phyloP scores from a whole-genome alignment of 148 eudicot species.

The Heliamphora exappendiculata region DNA sequence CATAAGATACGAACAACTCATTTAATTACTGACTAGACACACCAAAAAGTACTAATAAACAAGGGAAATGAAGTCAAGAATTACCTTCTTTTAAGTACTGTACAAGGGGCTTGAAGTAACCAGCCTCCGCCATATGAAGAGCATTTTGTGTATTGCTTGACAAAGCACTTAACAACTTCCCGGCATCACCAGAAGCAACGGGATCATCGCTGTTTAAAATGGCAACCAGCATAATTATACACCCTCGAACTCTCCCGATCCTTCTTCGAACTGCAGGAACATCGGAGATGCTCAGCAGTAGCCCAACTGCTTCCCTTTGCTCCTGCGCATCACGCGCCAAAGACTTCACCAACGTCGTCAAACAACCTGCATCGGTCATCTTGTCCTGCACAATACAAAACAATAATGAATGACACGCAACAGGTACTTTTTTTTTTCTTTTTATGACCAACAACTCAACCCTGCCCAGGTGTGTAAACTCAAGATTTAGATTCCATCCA shows the following conservation, averaged over 20 bases:
- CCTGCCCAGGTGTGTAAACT: too few relatives aligned
- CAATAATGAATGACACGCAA: not conserved
- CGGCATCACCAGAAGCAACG: slow-evolving; percentile 58
- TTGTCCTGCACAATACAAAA: slow-evolving; percentile 44
- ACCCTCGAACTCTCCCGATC: slow-evolving; percentile 80
- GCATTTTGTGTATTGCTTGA: slow-evolving; percentile 81
- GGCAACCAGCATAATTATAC: slow-evolving; percentile 76
- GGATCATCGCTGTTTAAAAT: slow-evolving; percentile 65
- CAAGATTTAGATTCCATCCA: too few relatives aligned
- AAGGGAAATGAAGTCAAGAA: not conserved
- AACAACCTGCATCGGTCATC: slow-evolving; percentile 53
- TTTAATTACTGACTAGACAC: not conserved
- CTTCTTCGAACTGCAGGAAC: slow-evolving; percentile 47
- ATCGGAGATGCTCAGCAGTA: slow-evolving; percentile 50
- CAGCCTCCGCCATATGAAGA: slow-evolving; percentile 96
- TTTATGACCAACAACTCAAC: too few relatives aligned
- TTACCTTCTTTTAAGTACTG: slow-evolving; percentile 79
- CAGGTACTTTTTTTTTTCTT: not conserved
- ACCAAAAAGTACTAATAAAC: not conserved
- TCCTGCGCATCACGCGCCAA: slow-evolving; percentile 61
- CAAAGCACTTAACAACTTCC: slow-evolving; percentile 44
- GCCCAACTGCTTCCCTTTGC: slow-evolving; percentile 72
- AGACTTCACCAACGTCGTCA: slow-evolving; percentile 63
- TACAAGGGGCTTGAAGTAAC: slow-evolving; percentile 72
- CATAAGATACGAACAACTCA: too few relatives aligned